A percentile compares a stretch with the other conserved stretches of the same genome.
Conservation (phyloP, 2,329 filamentous ascomycete species). For the Drechmeria coniospora region DNA sequence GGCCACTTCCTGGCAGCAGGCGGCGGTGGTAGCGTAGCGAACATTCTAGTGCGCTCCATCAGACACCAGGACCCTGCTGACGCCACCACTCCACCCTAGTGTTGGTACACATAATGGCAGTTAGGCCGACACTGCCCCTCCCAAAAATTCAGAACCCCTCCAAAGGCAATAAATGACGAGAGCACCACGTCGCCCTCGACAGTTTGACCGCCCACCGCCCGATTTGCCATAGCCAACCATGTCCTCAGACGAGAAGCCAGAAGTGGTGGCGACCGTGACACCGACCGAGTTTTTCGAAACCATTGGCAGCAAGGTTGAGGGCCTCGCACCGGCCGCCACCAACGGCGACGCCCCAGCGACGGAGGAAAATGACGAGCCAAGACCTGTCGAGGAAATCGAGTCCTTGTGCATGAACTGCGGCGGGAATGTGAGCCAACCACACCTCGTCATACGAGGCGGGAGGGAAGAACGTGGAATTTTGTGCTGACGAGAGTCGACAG, state of each 20-base stretch:
- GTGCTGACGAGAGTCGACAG: constrained; percentile 24
- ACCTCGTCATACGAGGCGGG: background rate
- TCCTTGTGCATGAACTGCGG: constrained; percentile 79
- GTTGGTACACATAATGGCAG: too few species aligned
- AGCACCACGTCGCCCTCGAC: constrained; percentile 1
- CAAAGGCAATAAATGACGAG: too few species aligned
- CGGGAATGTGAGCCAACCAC: constrained; percentile 43
- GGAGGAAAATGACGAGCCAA: constrained; percentile 29
- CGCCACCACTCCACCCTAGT: too few species aligned
- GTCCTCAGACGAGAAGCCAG: constrained; percentile 24
- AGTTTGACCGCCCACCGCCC: constrained; percentile 5
- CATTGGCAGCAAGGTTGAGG: constrained; percentile 45
- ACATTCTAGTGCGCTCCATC: constrained; percentile 4
- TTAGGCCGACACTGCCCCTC: too few species aligned
- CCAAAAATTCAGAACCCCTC: constrained; percentile 9
- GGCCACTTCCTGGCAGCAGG: background rate
- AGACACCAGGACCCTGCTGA: constrained; percentile 2
- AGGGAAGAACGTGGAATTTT: background rate
- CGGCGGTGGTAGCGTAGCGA: constrained; percentile 3
- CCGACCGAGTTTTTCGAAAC: constrained; percentile 43
- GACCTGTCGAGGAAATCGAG: constrained; percentile 53
- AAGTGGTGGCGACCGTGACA: constrained; percentile 19
- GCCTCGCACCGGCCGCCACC: constrained; percentile 25
- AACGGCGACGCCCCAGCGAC: constrained; percentile 18
- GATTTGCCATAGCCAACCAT: constrained; percentile 17